These are phyloP conservation scores for Fusarium liriodendri DNA, from an alignment of 2,329 filamentous ascomycete species.

Conservation along the genomic window DNA sequence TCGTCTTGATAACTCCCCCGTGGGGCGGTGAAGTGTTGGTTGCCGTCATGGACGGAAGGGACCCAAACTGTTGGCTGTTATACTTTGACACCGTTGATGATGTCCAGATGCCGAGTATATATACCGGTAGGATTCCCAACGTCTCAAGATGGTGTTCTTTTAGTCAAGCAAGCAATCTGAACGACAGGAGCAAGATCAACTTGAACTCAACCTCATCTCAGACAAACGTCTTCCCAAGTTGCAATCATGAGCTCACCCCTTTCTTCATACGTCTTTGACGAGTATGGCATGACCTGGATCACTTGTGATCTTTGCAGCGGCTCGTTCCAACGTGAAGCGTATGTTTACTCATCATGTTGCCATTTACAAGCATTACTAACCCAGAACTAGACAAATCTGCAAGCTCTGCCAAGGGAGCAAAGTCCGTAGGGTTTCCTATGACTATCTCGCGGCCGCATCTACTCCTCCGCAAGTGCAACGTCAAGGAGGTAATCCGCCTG, in stretches of 20 bases:
- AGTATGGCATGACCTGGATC: conserved; percentile 41
- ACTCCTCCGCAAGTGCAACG: conserved; percentile 14
- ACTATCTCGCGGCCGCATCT: conserved; percentile 28
- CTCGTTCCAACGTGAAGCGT: conserved; percentile 37
- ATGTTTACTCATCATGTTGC: neutral
- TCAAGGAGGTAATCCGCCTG: conserved; percentile 21
- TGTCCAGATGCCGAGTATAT: conserved; percentile 30
- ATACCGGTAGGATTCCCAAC: conserved; percentile 19
- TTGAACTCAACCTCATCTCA: conserved; percentile 1
- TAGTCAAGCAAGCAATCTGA: neutral
- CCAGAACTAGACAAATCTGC: conserved; percentile 18
- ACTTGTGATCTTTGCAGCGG: conserved; percentile 40
- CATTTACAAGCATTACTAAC: neutral
- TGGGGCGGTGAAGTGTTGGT: conserved; percentile 31
- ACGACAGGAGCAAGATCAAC: neutral
- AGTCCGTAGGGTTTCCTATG: conserved; percentile 35
- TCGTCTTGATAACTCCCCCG: conserved; percentile 5
- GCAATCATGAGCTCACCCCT: conserved; percentile 25
- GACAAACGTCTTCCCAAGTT: neutral
- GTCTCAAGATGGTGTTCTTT: neutral
- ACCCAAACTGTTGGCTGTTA: conserved; percentile 13
- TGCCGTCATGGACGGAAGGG: conserved; percentile 8
- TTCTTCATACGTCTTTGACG: conserved; percentile 35
- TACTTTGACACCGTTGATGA: conserved; percentile 1
- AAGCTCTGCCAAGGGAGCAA: conserved; percentile 41